A percentile compares a stretch with the other conserved stretches of the same genome.
Conservation (phyloP, 129 eudicot species). For the Erigeron canadensis region DNA sequence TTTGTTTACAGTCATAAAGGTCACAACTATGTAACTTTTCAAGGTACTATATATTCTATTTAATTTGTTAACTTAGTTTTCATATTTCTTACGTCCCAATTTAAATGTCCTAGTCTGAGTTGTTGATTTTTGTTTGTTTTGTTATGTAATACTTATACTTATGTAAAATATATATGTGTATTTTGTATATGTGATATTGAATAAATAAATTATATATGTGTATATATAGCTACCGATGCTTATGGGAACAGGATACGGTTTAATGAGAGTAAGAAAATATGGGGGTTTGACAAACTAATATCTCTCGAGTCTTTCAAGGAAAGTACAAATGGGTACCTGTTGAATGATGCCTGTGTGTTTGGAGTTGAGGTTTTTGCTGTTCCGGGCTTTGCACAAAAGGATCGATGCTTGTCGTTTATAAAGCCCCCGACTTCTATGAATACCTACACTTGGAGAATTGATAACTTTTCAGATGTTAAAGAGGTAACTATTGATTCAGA, state of each 20-base stretch:
- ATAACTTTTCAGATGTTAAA: slow-evolving; percentile 3
- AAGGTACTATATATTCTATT: slow-evolving; percentile 28
- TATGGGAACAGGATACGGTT: slow-evolving; percentile 23
- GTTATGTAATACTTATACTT: no score
- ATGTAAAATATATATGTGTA: no score
- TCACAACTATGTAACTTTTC: slow-evolving; percentile 6
- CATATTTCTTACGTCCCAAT: no score
- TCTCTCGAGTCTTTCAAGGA: slow-evolving; percentile 9
- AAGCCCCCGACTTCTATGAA: slow-evolving; percentile 10
- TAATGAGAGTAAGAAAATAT: neutral
- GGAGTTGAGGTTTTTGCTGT: slow-evolving; percentile 28
- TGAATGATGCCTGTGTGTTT: slow-evolving; percentile 19
- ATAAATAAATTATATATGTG: no score
- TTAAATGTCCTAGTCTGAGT: no score
- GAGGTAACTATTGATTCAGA: neutral
- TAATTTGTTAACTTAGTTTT: no score
- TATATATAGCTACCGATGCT: no score
- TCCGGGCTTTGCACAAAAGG: slow-evolving; percentile 1
- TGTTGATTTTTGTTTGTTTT: no score
- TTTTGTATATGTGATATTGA: no score
- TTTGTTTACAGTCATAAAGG: slow-evolving; percentile 12
- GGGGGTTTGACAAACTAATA: slow-evolving; percentile 26
- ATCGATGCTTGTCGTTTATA: slow-evolving; percentile 1
- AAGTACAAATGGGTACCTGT: slow-evolving; percentile 14
- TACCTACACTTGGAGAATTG: slow-evolving; percentile 13